A percentile compares a stretch with the other conserved stretches of the same genome.
These are phyloP conservation scores for Letharia columbiana DNA, from an alignment of 495 filamentous ascomycete species.

Conservation along the genomic window DNA sequence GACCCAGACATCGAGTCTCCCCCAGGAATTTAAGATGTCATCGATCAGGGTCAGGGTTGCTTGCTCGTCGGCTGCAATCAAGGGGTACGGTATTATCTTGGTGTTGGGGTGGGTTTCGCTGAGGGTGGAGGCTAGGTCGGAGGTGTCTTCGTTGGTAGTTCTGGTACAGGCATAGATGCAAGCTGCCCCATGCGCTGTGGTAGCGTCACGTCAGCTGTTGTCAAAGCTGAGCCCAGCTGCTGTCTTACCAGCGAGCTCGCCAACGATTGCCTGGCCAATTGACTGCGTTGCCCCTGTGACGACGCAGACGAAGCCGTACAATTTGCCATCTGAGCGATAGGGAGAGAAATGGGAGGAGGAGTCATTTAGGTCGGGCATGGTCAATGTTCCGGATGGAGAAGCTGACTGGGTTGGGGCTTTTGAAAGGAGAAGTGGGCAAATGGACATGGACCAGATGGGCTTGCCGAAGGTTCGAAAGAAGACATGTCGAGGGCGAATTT, in stretches of 20 bases:
- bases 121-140: constrained; percentile 31
- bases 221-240: not conserved
- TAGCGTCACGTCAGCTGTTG: not conserved
- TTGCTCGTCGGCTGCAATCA: constrained; percentile 46
- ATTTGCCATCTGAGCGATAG: constrained; percentile 51
- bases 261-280: constrained; percentile 48
- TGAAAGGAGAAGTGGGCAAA: not conserved
- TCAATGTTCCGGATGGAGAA: not conserved
- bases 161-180: constrained; percentile 47
- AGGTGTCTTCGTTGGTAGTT: constrained; percentile 26
- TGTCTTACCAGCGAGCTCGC: constrained; percentile 45
- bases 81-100: constrained; percentile 51
- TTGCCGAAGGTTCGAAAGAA: not conserved
- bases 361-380: constrained; percentile 31
- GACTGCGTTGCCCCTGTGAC: constrained; percentile 52
- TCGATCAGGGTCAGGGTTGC: constrained; percentile 53
- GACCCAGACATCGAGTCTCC: constrained; percentile 52
- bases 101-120: constrained; percentile 40
- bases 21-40: constrained; percentile 51
- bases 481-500: not conserved
- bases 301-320: constrained; percentile 57
- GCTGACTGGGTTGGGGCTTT: not conserved
- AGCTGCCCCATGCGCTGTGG: constrained; percentile 50
- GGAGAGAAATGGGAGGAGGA: constrained; percentile 40
- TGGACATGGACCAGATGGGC: not conserved